phyloP scores from a whole-genome alignment of 306 rosid genomes.

The Gastrolobium bilobum region DNA sequence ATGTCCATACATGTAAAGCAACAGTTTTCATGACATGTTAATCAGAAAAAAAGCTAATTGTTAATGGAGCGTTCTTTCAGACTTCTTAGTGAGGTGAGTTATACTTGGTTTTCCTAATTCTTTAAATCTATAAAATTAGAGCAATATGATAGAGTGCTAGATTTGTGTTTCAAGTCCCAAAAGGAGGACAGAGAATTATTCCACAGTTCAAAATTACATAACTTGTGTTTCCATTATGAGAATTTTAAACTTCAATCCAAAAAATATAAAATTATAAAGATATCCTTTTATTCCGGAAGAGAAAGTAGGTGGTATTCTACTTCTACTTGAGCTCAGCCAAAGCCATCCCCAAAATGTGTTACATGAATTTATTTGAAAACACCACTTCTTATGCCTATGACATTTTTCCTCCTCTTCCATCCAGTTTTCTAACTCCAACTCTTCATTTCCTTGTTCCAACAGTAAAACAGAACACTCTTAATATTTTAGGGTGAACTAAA shows the following conservation, averaged over 20 bases:
- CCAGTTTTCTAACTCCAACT: background rate
- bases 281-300: background rate
- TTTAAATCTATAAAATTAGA: background rate
- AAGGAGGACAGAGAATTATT: background rate
- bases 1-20: background rate
- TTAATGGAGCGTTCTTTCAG: background rate
- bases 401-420: background rate
- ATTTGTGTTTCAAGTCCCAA: background rate
- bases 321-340: conserved; percentile 12
- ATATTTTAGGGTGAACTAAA: background rate
- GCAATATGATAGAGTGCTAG: background rate
- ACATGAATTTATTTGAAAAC: conserved; percentile 1
- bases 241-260: background rate
- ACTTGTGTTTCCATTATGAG: background rate
- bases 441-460: conserved; percentile 6
- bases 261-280: background rate
- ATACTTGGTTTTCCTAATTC: background rate
- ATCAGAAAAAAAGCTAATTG: background rate
- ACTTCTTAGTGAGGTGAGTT: background rate
- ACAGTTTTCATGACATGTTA: background rate
- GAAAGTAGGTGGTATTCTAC: background rate
- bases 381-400: background rate
- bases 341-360: background rate
- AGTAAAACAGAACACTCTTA: conserved; percentile 1
- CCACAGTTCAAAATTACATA: background rate